A percentile compares a stretch with the other conserved stretches of the same genome.
Conservation (phyloP, 202 grass and related monocot genomes). For the Zoysia matrella region DNA sequence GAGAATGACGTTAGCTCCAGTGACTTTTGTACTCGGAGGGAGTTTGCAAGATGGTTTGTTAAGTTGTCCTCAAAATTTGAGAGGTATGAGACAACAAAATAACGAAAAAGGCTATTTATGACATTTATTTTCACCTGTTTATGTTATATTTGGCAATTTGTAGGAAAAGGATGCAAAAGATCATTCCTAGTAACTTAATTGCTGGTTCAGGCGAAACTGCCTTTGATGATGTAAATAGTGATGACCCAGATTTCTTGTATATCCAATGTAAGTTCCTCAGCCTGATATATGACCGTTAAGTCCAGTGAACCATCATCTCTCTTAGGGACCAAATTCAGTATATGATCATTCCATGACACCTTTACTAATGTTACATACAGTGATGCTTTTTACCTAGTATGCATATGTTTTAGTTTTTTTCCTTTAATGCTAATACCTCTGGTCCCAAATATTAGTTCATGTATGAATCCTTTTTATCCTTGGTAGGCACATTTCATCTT, state of each 20-base stretch:
- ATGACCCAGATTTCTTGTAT: constrained; percentile 88
- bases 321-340: not conserved
- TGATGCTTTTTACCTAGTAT: not conserved
- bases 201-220: constrained; percentile 53
- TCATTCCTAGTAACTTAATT: constrained; percentile 60
- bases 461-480: not conserved
- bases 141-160: constrained; percentile 50
- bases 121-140: not conserved
- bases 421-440: not conserved
- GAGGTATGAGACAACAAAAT: constrained; percentile 54
- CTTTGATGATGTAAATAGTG: constrained; percentile 78
- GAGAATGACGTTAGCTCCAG: constrained; percentile 69
- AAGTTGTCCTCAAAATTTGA: constrained; percentile 80
- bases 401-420: constrained; percentile 1
- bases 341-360: not conserved
- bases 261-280: constrained; percentile 85
- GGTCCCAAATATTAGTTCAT: not conserved
- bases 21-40: constrained; percentile 85
- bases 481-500: not conserved
- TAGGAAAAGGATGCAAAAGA: constrained; percentile 76
- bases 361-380: not conserved
- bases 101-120: not conserved
- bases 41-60: constrained; percentile 95
- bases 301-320: constrained; percentile 1
- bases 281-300: constrained; percentile 30